Evolutionary conservation across 805 yeast genomes (phyloP), one percentile per base, ranked within the genome.

Genomic region (Maudiozyma turicensis): DNA sequence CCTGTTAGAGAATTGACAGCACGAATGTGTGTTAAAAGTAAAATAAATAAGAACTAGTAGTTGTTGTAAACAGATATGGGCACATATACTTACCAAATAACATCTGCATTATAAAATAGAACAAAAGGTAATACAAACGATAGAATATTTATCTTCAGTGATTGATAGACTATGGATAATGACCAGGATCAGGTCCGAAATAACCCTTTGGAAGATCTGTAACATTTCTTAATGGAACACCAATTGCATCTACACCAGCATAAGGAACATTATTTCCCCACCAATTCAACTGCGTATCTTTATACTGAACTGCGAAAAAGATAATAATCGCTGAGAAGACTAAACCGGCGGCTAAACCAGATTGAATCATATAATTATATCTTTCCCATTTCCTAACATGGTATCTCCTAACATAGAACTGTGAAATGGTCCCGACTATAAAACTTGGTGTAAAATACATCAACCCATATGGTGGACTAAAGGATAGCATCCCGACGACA

Each of bases 321-420:
- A 81, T 75, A 49, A 63, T 56, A 13, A 66, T 51, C 5, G 82
- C 64, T 50, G 81, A 69, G 52, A 81, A 72, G 2, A 85, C 86
- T 15, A 80, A 75, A n/a, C 85, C 86, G 0, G 84, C 78, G 8
- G 74, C 65, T 30, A 81, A 65, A 1, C 78, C 84, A 46, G 82
- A 75, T 28, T 81, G 70, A 46, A 82, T 63, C 26, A 82, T 72
- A 52, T 71, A 75, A 58, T 65, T 71, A 60, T 72, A 75, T 63
- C 71, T 71, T 43, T 66, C 67, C 71, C 85, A 83, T 85, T 84
- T 75, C 26, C 71, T 62, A 44, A 73, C 59, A 61, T 75, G 75
- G 55, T 71, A 67, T 51, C 70, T 66, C 55, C 76, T 73, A 56
- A 80, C 65, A 54, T 68, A 63, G 58, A 73, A 72, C 77, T 75